Conservation (phyloP, 805 yeast genomes). For the Brettanomyces nanus region DNA sequence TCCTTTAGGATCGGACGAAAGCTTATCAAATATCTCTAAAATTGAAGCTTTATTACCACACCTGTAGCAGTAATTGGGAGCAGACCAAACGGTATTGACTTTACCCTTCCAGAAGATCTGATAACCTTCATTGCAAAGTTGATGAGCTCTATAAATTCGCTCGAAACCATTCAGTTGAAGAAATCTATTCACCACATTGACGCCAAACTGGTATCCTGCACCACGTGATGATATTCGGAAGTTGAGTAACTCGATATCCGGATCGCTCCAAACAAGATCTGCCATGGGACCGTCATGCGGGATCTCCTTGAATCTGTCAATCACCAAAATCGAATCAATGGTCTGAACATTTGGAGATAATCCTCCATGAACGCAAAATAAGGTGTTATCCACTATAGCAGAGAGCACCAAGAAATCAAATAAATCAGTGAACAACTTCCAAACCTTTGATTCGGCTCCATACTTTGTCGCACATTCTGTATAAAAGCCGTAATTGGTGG, state of each 20-base stretch:
- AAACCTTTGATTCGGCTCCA: constrained; percentile 62
- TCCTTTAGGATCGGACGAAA: constrained; percentile 51
- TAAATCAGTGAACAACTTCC: constrained; percentile 85
- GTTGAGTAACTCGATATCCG: constrained; percentile 73
- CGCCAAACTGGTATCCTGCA: constrained; percentile 95
- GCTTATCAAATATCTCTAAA: constrained; percentile 58
- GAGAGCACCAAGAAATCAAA: constrained; percentile 87
- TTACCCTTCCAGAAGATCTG: constrained; percentile 86
- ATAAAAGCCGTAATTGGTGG: constrained; percentile 95
- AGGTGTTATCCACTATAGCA: constrained; percentile 81
- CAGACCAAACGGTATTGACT: constrained; percentile 96
- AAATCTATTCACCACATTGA: constrained; percentile 83
- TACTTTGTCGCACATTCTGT: constrained; percentile 90
- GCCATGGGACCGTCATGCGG: constrained; percentile 99
- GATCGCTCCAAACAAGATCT: constrained; percentile 97
- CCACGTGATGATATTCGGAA: constrained; percentile 92
- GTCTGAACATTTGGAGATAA: constrained; percentile 92
- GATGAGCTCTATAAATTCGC: constrained; percentile 90
- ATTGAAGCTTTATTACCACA: constrained; percentile 98
- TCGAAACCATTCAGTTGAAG: constrained; percentile 67
- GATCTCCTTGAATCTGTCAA: constrained; percentile 88
- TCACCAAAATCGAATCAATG: constrained; percentile 80
- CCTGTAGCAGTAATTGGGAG: constrained; percentile 94
- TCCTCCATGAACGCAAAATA: constrained; percentile 97
- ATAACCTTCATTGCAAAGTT: constrained; percentile 92